These are phyloP conservation scores for Hydrangea macrophylla DNA, from an alignment of 148 eudicot genomes.

Conservation along the genomic window DNA sequence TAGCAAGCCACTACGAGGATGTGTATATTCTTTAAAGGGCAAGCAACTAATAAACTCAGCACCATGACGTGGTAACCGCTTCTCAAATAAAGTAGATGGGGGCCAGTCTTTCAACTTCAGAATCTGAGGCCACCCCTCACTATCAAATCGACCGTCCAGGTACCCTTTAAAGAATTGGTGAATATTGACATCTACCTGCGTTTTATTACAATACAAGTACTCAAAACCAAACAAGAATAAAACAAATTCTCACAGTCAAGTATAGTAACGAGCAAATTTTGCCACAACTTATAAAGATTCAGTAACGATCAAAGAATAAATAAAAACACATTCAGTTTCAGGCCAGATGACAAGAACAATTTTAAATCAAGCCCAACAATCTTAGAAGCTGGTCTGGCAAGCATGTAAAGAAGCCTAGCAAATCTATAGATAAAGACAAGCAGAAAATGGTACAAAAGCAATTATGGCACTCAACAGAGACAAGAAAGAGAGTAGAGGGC, in stretches of 20 bases:
- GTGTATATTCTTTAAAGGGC: conserved; percentile 76
- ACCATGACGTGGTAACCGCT: conserved; percentile 57
- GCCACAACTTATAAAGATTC: too few species aligned
- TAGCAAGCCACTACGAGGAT: conserved; percentile 44
- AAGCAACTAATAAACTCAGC: conserved; percentile 59
- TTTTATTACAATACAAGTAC: not conserved
- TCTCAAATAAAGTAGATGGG: conserved; percentile 51
- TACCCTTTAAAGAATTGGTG: conserved; percentile 59
- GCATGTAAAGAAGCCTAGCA: not conserved
- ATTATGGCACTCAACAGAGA: not conserved
- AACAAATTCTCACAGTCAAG: not conserved
- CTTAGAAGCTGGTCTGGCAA: not conserved
- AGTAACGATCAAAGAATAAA: not conserved
- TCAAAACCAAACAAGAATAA: not conserved
- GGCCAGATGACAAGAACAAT: not conserved
- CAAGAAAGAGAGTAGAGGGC: not conserved
- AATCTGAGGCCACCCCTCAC: conserved; percentile 42
- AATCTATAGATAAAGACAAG: not conserved
- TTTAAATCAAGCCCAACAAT: not conserved
- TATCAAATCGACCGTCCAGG: conserved; percentile 34
- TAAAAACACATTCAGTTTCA: not conserved
- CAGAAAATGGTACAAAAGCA: not conserved
- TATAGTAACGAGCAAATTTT: not conserved
- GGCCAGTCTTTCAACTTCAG: conserved; percentile 79
- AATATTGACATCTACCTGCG: conserved; percentile 42